phyloP scores from a whole-genome alignment of 2,329 filamentous ascomycete species.

The Talaromyces sp. region DNA sequence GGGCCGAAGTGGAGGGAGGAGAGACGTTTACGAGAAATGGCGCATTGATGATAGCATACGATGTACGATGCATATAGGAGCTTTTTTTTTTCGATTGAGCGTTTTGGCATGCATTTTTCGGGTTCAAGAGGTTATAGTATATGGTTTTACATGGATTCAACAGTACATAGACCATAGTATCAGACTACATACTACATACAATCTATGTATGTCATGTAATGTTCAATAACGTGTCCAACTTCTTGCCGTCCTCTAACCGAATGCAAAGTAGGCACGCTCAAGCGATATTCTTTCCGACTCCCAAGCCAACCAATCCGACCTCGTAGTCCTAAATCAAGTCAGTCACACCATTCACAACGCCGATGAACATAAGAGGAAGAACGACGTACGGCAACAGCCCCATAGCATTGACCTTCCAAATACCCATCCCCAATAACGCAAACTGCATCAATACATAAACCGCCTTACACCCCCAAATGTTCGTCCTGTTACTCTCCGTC shows the following conservation, averaged over 20 bases:
- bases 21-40: conserved; percentile 29
- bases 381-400: conserved; percentile 85
- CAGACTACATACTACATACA: neutral
- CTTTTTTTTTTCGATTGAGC: neutral
- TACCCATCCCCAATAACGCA: conserved; percentile 73
- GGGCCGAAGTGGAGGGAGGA: conserved; percentile 45
- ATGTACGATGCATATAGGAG: neutral
- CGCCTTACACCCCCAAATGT: conserved; percentile 77
- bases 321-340: conserved; percentile 65
- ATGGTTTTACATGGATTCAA: neutral
- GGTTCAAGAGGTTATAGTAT: neutral
- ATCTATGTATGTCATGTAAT: neutral
- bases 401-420: conserved; percentile 98
- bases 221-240: neutral
- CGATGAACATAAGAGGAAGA: conserved; percentile 9
- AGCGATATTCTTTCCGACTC: conserved; percentile 69
- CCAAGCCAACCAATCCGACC: conserved; percentile 97
- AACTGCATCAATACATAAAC: conserved; percentile 87
- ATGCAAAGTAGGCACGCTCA: conserved; percentile 62
- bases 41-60: neutral
- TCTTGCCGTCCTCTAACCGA: conserved; percentile 32
- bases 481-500: conserved; percentile 68
- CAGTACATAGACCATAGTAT: neutral
- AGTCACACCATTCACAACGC: conserved; percentile 28
- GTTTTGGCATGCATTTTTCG: neutral